These are phyloP conservation scores for Lasiosphaeria miniovina DNA, from an alignment of 495 filamentous ascomycete genomes.

Conservation along the genomic window DNA sequence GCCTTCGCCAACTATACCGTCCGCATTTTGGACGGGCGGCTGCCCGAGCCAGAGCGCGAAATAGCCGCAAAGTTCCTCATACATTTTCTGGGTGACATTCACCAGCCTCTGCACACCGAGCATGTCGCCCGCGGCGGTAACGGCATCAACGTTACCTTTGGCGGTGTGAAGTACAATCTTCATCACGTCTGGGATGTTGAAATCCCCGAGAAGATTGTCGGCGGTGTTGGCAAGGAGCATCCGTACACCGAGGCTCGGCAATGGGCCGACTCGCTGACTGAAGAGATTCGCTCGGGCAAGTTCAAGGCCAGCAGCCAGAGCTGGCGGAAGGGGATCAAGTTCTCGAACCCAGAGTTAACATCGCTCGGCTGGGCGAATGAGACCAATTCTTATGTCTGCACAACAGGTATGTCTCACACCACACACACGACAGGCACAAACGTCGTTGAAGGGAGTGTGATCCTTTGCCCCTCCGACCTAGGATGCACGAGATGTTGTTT, in stretches of 20 bases:
- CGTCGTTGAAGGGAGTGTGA: no score
- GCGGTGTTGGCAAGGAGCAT: constrained; percentile 36
- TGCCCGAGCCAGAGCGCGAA: constrained; percentile 38
- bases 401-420: constrained; percentile 31
- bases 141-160: constrained; percentile 55
- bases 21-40: constrained; percentile 40
- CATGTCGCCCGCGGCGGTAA: constrained; percentile 59
- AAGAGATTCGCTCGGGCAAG: constrained; percentile 51
- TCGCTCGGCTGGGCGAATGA: constrained; percentile 61
- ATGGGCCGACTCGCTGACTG: constrained; percentile 52
- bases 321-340: constrained; percentile 53
- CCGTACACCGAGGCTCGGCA: constrained; percentile 42
- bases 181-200: constrained; percentile 63
- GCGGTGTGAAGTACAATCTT: constrained; percentile 46
- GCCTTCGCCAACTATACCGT: constrained; percentile 60
- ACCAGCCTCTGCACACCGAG: constrained; percentile 64
- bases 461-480: no score
- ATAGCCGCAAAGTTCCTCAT: constrained; percentile 62
- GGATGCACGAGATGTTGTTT: not conserved
- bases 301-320: constrained; percentile 35
- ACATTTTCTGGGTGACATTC: constrained; percentile 65
- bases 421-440: no score
- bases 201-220: constrained; percentile 58
- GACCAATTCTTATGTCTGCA: constrained; percentile 60
- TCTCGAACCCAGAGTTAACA: constrained; percentile 45